Percentiles rank a stretch among this genome's conserved stretches.
phyloP scores from a whole-genome alignment of 2,329 filamentous ascomycete species.

The Rutstroemia sydowiana region DNA sequence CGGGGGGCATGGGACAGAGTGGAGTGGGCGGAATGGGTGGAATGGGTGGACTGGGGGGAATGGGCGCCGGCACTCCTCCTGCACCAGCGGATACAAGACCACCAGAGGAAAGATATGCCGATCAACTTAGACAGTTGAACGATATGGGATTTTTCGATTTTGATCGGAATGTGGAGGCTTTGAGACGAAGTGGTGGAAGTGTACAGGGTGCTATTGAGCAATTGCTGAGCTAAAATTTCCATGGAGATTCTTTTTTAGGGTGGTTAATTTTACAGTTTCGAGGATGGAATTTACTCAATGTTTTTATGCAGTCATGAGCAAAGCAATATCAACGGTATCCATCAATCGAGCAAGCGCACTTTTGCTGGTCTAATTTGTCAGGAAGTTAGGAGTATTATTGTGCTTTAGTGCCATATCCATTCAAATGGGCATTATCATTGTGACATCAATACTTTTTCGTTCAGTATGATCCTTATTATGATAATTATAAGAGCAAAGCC shows the following conservation, averaged over 20 bases:
- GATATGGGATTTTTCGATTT: slow-evolving; percentile 99
- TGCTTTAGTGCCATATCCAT: too few relatives aligned
- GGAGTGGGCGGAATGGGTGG: background rate
- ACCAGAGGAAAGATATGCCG: slow-evolving; percentile 87
- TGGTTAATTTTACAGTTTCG: too few relatives aligned
- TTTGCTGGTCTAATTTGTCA: too few relatives aligned
- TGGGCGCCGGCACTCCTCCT: slow-evolving; percentile 37
- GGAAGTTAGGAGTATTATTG: too few relatives aligned
- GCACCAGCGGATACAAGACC: slow-evolving; percentile 73
- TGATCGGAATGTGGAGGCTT: slow-evolving; percentile 80
- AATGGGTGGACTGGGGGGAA: slow-evolving; percentile 34
- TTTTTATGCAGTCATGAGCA: too few relatives aligned
- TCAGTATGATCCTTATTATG: too few relatives aligned
- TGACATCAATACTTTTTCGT: too few relatives aligned
- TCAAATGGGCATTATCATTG: too few relatives aligned
- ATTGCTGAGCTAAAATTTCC: slow-evolving; percentile 40
- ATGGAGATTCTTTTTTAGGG: background rate
- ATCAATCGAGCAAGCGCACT: too few relatives aligned
- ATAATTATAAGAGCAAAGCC: too few relatives aligned
- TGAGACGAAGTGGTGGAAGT: slow-evolving; percentile 83
- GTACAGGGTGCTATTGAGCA: slow-evolving; percentile 88
- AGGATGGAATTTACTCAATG: too few relatives aligned
- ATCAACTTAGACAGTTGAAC: slow-evolving; percentile 86
- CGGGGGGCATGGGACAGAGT: slow-evolving; percentile 7
- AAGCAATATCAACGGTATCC: too few relatives aligned